Evolutionary conservation across 257 asterid species (phyloP).

Genomic region (Marsdenia floribunda): DNA sequence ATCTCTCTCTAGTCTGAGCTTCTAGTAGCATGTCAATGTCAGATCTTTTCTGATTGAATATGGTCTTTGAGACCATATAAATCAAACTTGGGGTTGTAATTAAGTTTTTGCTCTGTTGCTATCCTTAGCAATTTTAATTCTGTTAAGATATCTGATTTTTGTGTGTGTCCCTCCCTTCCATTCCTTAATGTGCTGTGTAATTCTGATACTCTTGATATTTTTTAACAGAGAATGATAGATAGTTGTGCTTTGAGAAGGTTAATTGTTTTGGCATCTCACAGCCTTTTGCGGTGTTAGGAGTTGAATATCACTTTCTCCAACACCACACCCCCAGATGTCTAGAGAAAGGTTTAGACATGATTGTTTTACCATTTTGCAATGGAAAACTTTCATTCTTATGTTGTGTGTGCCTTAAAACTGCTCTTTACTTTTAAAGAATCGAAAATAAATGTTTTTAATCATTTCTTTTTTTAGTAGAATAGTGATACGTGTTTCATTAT

Average conservation of each 20-base stretch:
- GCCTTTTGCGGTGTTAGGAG: neutral
- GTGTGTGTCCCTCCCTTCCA: neutral
- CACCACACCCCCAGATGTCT: too few species aligned
- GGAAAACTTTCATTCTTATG: too few species aligned
- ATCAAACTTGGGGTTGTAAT: neutral
- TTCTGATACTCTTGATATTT: neutral
- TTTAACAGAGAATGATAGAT: neutral
- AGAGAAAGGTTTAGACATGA: too few species aligned
- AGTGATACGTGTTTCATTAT: neutral
- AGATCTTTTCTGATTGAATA: neutral
- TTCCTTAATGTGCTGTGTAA: neutral
- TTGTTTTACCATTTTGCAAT: too few species aligned
- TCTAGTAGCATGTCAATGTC: slow-evolving; percentile 1
- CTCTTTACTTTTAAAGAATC: too few species aligned
- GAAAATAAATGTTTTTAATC: too few species aligned
- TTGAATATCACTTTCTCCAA: neutral
- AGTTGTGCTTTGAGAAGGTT: neutral
- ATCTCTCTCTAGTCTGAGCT: neutral
- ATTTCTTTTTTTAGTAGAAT: neutral
- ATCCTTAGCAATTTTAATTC: neutral
- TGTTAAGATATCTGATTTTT: neutral
- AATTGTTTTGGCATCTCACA: neutral
- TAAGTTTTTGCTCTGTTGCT: neutral
- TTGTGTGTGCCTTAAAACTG: too few species aligned
- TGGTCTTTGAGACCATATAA: neutral